phyloP scores from a whole-genome alignment of 2,329 filamentous ascomycete species.

The Ambrosiella beaveri region DNA sequence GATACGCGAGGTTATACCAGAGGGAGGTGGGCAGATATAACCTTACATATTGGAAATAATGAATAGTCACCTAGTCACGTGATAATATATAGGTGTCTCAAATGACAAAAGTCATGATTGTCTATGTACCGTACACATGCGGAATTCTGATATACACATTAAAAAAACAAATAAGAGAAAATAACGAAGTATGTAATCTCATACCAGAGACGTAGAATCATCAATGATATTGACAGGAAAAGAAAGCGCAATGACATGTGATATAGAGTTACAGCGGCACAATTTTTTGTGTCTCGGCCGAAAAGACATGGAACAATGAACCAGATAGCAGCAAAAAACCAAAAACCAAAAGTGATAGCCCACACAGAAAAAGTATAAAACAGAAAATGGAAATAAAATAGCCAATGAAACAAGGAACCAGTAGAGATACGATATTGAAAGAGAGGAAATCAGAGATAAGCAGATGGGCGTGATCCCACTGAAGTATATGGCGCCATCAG shows the following conservation, averaged over 20 bases:
- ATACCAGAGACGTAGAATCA: neutral
- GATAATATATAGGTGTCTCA: too few relatives aligned
- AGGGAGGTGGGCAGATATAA: neutral
- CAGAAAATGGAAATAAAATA: slow-evolving; percentile 3
- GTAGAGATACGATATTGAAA: neutral
- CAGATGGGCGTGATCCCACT: neutral
- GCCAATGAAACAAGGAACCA: neutral
- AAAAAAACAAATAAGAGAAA: neutral
- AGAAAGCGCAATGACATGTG: slow-evolving; percentile 1
- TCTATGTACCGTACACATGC: too few relatives aligned
- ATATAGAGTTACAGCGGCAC: slow-evolving; percentile 11
- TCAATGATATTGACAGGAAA: neutral
- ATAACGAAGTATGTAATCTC: neutral
- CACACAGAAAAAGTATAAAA: slow-evolving; percentile 4
- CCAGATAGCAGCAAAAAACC: neutral
- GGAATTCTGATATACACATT: neutral
- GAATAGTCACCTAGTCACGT: too few relatives aligned
- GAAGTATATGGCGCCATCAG: too few relatives aligned
- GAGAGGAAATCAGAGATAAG: slow-evolving; percentile 2
- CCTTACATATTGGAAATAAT: too few relatives aligned
- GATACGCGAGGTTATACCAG: neutral
- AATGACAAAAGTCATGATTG: too few relatives aligned
- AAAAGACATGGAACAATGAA: slow-evolving; percentile 2
- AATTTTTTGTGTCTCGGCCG: slow-evolving; percentile 4
- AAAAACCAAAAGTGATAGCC: neutral